Conservation (phyloP, 2,329 filamentous ascomycete species). For the Cercospora sp. region DNA sequence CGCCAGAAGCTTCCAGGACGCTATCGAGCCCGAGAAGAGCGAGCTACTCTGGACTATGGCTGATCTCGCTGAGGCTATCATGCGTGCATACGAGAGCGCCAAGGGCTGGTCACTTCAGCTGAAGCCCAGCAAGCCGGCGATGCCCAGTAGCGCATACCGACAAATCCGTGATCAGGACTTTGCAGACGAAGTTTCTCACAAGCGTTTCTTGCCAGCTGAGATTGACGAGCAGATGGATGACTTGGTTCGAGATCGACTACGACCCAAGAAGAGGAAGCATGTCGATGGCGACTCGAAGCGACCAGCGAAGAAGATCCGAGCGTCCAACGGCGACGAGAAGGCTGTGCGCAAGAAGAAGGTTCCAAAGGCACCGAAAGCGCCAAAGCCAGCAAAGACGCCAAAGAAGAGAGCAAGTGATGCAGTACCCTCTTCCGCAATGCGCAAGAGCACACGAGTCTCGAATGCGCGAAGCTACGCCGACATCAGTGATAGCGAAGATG, state of each 20-base stretch:
- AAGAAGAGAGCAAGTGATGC: slow-evolving; percentile 42
- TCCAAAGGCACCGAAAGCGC: slow-evolving; percentile 41
- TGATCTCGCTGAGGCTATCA: slow-evolving; percentile 79
- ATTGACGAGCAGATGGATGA: slow-evolving; percentile 74
- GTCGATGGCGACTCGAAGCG: slow-evolving; percentile 27
- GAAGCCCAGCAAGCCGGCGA: slow-evolving; percentile 75
- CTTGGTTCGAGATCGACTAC: slow-evolving; percentile 69
- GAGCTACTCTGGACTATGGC: slow-evolving; percentile 82
- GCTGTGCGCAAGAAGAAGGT: slow-evolving; percentile 34
- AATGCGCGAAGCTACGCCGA: slow-evolving; percentile 50
- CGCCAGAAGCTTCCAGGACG: slow-evolving; percentile 86
- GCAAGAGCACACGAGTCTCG: slow-evolving; percentile 47
- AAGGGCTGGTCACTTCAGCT: slow-evolving; percentile 84
- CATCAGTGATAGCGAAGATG: slow-evolving; percentile 42
- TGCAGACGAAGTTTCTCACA: slow-evolving; percentile 83
- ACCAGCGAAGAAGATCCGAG: slow-evolving; percentile 35
- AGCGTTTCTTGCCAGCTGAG: slow-evolving; percentile 77
- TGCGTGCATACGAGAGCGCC: slow-evolving; percentile 82
- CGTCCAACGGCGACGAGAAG: slow-evolving; percentile 32
- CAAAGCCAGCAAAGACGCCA: slow-evolving; percentile 36
- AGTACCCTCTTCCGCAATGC: slow-evolving; percentile 44
- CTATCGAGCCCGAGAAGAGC: slow-evolving; percentile 65
- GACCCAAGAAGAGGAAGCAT: slow-evolving; percentile 54
- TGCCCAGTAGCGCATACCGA: slow-evolving; percentile 78
- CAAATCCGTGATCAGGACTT: slow-evolving; percentile 72